Conservation (phyloP, 441 rosid genomes). For the Syzygium syzygioides region DNA sequence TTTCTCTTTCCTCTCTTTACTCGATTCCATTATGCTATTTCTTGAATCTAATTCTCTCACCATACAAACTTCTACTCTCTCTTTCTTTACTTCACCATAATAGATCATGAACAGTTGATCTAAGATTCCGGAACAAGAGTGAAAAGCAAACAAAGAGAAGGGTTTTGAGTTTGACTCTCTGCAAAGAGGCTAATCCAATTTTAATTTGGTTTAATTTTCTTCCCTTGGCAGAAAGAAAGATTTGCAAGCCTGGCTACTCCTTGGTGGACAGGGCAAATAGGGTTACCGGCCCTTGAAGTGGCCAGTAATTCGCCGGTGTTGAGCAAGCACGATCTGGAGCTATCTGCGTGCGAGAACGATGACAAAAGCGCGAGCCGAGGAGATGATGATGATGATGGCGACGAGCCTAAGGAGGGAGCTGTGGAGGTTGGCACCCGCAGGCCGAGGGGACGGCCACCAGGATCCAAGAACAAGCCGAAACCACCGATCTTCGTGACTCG, state of each 20-base stretch:
- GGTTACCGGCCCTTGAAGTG: conserved; percentile 54
- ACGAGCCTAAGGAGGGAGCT: conserved; percentile 69
- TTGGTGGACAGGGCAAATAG: conserved; percentile 79
- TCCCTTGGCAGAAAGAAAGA: neutral
- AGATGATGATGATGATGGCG: conserved; percentile 44
- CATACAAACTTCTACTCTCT: neutral
- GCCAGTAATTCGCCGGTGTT: conserved; percentile 23
- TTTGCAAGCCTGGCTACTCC: conserved; percentile 63
- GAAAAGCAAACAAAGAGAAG: neutral
- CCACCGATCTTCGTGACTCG: conserved; percentile 77
- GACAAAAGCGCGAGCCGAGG: conserved; percentile 6
- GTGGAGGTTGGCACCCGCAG: conserved; percentile 65
- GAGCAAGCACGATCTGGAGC: conserved; percentile 23
- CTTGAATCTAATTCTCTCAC: conserved; percentile 40
- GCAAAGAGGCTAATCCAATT: neutral
- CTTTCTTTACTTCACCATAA: neutral
- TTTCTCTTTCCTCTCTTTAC: conserved; percentile 22
- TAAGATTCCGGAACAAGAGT: neutral
- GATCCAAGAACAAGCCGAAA: conserved; percentile 83
- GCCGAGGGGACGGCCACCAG: conserved; percentile 84
- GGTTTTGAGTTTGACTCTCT: neutral
- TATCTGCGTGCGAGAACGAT: conserved; percentile 10
- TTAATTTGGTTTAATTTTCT: neutral
- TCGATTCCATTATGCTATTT: conserved; percentile 28
- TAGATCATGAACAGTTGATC: neutral